Evolutionary conservation across 169 alveolate species (phyloP).

Genomic region (Theileria equi): DNA sequence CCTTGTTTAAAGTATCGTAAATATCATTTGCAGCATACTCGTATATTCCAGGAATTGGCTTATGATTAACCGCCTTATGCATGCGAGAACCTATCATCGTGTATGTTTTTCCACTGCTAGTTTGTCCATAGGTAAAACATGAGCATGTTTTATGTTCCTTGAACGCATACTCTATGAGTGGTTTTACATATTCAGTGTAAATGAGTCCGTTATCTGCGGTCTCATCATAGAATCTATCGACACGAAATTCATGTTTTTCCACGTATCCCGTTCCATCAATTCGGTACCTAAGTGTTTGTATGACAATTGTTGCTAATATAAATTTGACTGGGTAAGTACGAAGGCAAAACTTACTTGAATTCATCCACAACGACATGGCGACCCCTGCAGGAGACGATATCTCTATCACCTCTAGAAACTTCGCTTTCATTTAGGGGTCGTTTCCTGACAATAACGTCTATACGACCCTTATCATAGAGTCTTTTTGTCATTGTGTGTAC

Average conservation of each 20-base stretch:
- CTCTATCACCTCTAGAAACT: slow-evolving; percentile 84
- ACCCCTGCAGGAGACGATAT: slow-evolving; percentile 84
- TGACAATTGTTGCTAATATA: not conserved
- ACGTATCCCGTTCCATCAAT: slow-evolving; percentile 89
- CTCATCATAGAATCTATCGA: slow-evolving; percentile 87
- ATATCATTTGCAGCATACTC: slow-evolving; percentile 91
- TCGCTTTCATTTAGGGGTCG: slow-evolving; percentile 92
- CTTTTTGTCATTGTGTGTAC: slow-evolving; percentile 28
- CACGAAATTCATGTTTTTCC: slow-evolving; percentile 87
- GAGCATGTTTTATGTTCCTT: slow-evolving; percentile 89
- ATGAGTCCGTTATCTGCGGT: slow-evolving; percentile 82
- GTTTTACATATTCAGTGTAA: slow-evolving; percentile 85
- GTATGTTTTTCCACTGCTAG: slow-evolving; percentile 96
- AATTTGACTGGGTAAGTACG: not conserved
- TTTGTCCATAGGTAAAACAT: slow-evolving; percentile 96
- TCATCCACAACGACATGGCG: slow-evolving; percentile 69
- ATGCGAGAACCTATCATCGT: slow-evolving; percentile 94
- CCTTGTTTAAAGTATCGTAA: slow-evolving; percentile 76
- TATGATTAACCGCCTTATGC: slow-evolving; percentile 35
- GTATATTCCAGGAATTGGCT: slow-evolving; percentile 87
- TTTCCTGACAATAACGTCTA: slow-evolving; percentile 92
- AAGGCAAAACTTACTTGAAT: slow-evolving; percentile 27
- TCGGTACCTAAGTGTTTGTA: slow-evolving; percentile 51
- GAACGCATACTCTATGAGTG: slow-evolving; percentile 91
- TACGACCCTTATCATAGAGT: slow-evolving; percentile 53